Evolutionary conservation across 768 basidiomycete genomes (phyloP).

Genomic region (Trametes sanguinea): DNA sequence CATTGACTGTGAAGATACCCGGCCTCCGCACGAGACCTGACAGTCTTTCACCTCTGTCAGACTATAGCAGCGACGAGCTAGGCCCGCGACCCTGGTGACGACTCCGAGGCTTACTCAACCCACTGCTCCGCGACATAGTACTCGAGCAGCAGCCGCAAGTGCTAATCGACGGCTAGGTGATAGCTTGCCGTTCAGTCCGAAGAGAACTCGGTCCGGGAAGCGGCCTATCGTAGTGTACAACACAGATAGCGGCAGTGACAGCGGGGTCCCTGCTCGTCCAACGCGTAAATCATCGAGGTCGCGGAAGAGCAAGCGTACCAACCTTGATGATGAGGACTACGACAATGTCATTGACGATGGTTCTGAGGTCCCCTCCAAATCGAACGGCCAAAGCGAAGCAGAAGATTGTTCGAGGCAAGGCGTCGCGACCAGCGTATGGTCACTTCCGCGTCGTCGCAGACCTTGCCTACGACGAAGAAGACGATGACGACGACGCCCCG

Average conservation of each 20-base stretch:
- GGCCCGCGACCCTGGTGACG: conserved; percentile 19
- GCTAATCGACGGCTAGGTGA: conserved; percentile 25
- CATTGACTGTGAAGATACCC: conserved; percentile 34
- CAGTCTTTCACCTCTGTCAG: conserved; percentile 27
- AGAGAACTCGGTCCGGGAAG: conserved; percentile 51
- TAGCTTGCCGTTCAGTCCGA: conserved; percentile 67
- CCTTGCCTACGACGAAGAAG: conserved; percentile 42
- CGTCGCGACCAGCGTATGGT: conserved; percentile 52
- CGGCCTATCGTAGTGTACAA: conserved; percentile 33
- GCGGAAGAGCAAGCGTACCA: conserved; percentile 23
- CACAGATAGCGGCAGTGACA: conserved; percentile 43
- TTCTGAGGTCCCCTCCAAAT: conserved; percentile 26
- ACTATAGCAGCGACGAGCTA: conserved; percentile 26
- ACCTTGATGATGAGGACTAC: conserved; percentile 26
- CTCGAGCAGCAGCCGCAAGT: conserved; percentile 18
- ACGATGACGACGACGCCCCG: conserved; percentile 57
- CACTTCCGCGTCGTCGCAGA: conserved; percentile 45
- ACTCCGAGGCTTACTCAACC: conserved; percentile 18
- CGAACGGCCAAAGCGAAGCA: conserved; percentile 31
- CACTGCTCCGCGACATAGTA: conserved; percentile 13
- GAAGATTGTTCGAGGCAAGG: conserved; percentile 36
- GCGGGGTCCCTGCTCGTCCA: conserved; percentile 31
- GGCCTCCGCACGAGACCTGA: conserved; percentile 26
- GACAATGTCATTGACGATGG: conserved; percentile 30
- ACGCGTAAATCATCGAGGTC: conserved; percentile 53